Conservation (phyloP, 1,139 yeast genomes). For the Sugiyamaella japonica region DNA sequence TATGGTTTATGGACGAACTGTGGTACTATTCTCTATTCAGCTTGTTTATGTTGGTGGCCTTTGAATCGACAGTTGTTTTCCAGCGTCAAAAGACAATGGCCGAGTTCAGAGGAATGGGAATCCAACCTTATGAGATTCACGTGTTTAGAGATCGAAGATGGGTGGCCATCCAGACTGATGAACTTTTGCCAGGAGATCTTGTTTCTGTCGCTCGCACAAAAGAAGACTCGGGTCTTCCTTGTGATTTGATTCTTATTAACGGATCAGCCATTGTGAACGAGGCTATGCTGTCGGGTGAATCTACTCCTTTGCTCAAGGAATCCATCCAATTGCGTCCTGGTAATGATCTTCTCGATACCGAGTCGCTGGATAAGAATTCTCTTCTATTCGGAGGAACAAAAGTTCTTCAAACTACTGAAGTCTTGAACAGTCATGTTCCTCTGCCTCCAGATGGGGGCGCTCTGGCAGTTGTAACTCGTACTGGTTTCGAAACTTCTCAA, state of each 20-base stretch:
- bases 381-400: conserved; percentile 95
- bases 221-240: conserved; percentile 94
- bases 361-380: conserved; percentile 86
- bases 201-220: conserved; percentile 84
- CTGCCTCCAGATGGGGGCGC: conserved; percentile 86
- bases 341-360: conserved; percentile 64
- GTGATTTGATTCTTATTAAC: conserved; percentile 82
- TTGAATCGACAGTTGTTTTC: conserved; percentile 87
- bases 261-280: conserved; percentile 94
- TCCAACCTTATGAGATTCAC: conserved; percentile 80
- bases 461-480: conserved; percentile 82
- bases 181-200: conserved; percentile 87
- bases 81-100: conserved; percentile 94
- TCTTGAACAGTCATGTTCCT: conserved; percentile 51
- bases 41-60: conserved; percentile 85
- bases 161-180: conserved; percentile 68
- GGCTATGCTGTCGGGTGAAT: conserved; percentile 98
- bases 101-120: conserved; percentile 97
- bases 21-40: conserved; percentile 96
- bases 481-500: conserved; percentile 97
- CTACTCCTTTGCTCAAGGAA: conserved; percentile 94
- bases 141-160: conserved; percentile 72
- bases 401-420: conserved; percentile 84
- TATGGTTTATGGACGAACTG: conserved; percentile 96
- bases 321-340: conserved; percentile 81